These are phyloP conservation scores for Hypoxylon lenormandii DNA, from an alignment of 495 filamentous ascomycete species.

Conservation along the genomic window DNA sequence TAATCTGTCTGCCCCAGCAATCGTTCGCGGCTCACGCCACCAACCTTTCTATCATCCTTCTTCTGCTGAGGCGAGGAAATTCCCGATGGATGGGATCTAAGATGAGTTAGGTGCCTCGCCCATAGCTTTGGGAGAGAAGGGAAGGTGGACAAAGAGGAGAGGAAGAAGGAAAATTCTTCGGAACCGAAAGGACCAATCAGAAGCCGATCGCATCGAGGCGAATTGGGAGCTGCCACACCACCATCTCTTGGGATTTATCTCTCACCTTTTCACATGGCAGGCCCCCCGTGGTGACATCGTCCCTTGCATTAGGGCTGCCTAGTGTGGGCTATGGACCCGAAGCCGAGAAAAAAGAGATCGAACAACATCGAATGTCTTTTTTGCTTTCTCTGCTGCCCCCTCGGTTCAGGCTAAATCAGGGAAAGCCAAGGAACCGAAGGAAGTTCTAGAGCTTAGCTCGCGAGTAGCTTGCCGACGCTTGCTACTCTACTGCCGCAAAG, in stretches of 20 bases:
- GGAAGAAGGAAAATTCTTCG: neutral
- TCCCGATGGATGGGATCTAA: conserved; percentile 6
- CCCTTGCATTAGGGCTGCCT: conserved; percentile 42
- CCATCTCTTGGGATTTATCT: conserved; percentile 8
- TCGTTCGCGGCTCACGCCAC: conserved; percentile 3
- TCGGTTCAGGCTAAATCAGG: conserved; percentile 36
- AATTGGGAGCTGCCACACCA: conserved; percentile 47
- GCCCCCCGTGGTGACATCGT: conserved; percentile 20
- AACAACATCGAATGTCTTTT: conserved; percentile 13
- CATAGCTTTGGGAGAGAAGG: neutral
- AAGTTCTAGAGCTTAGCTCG: conserved; percentile 18
- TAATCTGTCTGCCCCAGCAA: neutral
- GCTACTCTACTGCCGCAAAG: conserved; percentile 1
- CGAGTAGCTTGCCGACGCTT: neutral
- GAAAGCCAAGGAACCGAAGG: conserved; percentile 11
- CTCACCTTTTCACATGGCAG: neutral
- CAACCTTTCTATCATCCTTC: conserved; percentile 8
- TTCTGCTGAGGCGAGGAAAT: conserved; percentile 11
- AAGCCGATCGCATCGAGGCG: conserved; percentile 34
- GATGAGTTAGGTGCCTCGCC: conserved; percentile 1
- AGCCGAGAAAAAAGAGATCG: neutral
- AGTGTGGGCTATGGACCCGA: conserved; percentile 24
- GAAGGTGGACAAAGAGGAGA: conserved; percentile 5
- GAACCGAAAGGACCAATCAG: conserved; percentile 25
- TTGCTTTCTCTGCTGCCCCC: neutral